Percentiles rank a stretch among this genome's conserved stretches.
These are phyloP conservation scores for Sarocladiaceae sp. DNA, from an alignment of 2,329 filamentous ascomycete species.

Conservation along the genomic window DNA sequence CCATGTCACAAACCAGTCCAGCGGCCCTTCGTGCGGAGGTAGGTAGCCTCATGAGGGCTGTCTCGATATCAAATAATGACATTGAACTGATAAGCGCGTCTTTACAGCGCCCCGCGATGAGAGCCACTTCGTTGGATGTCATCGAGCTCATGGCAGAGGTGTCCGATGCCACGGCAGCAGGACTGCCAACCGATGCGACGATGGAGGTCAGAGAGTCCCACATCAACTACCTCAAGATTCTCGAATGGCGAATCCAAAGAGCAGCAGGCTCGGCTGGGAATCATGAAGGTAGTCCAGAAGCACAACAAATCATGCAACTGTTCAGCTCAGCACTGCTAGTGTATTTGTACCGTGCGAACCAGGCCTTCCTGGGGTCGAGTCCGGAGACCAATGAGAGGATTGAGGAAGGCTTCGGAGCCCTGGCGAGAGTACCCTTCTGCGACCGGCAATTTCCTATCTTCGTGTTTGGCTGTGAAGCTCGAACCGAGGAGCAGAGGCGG, in stretches of 20 bases:
- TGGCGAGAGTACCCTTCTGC: slow-evolving; percentile 16
- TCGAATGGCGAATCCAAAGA: slow-evolving; percentile 22
- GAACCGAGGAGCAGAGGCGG: slow-evolving; percentile 15
- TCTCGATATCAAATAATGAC: neutral
- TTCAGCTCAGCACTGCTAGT: slow-evolving; percentile 22
- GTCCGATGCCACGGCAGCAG: slow-evolving; percentile 13
- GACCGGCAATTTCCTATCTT: slow-evolving; percentile 18
- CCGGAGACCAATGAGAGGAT: slow-evolving; percentile 14
- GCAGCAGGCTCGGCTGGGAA: neutral
- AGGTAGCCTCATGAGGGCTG: neutral
- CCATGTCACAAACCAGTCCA: neutral
- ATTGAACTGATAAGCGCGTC: neutral
- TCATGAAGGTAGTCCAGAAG: neutral
- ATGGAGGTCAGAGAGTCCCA: slow-evolving; percentile 12
- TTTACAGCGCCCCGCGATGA: slow-evolving; percentile 10
- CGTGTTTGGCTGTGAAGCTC: slow-evolving; percentile 19
- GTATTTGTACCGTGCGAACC: slow-evolving; percentile 22
- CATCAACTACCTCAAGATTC: slow-evolving; percentile 17
- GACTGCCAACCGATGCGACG: slow-evolving; percentile 7
- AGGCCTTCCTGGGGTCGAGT: slow-evolving; percentile 10
- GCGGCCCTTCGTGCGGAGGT: neutral
- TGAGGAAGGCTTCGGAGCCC: slow-evolving; percentile 19
- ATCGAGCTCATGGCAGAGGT: slow-evolving; percentile 17
- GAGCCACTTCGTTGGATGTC: slow-evolving; percentile 12
- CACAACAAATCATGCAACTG: slow-evolving; percentile 14